Conservation (phyloP, 176 grass and related monocot species). For the Phoenix roebelenii region DNA sequence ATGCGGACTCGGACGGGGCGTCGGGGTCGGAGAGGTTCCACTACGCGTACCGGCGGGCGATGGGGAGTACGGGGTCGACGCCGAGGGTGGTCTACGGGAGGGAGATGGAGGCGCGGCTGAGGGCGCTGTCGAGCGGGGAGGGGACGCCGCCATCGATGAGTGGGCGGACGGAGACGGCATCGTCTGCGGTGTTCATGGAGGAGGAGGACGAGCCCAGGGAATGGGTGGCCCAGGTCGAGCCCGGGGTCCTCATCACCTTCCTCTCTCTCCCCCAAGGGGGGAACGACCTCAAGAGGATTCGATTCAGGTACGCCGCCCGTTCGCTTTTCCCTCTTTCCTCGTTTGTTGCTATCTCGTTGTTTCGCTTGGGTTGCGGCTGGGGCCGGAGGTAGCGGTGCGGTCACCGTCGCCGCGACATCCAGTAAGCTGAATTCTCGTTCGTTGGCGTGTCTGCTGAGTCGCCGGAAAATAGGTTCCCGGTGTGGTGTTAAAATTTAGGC, state of each 20-base stretch:
- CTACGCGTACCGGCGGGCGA: slow-evolving; percentile 33
- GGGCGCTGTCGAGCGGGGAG: slow-evolving; percentile 43
- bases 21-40: slow-evolving; percentile 49
- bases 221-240: slow-evolving; percentile 95
- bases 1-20: slow-evolving; percentile 44
- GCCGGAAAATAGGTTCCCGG: too few relatives aligned
- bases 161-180: slow-evolving; percentile 44
- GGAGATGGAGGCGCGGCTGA: slow-evolving; percentile 10
- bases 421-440: too few relatives aligned
- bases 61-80: slow-evolving; percentile 28
- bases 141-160: slow-evolving; percentile 83
- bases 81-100: slow-evolving; percentile 28
- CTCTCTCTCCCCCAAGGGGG: slow-evolving; percentile 74
- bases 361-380: too few relatives aligned
- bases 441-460: too few relatives aligned
- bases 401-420: too few relatives aligned
- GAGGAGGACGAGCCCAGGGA: slow-evolving; percentile 71
- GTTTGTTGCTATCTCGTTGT: too few relatives aligned
- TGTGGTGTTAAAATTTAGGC: too few relatives aligned
- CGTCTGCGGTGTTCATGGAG: slow-evolving; percentile 10
- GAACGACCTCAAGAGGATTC: slow-evolving; percentile 90
- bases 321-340: too few relatives aligned
- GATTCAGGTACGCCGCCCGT: slow-evolving; percentile 58
- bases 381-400: too few relatives aligned
- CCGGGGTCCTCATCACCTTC: slow-evolving; percentile 94